These are phyloP conservation scores for Tetrapisispora nanseiensis DNA, from an alignment of 805 yeast species.

Conservation along the genomic window DNA sequence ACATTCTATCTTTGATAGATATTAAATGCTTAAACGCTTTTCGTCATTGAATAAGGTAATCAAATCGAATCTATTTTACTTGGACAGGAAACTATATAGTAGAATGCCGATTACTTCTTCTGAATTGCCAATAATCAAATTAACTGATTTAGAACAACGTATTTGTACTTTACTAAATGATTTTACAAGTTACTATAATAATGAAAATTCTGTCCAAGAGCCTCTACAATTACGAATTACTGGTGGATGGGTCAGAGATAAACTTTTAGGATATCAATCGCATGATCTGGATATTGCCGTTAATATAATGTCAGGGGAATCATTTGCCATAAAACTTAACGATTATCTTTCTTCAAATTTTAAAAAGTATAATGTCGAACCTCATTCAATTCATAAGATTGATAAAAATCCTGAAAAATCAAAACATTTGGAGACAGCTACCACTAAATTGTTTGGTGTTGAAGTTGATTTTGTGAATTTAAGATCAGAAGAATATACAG, in stretches of 20 bases:
- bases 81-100: neutral
- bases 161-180: constrained; percentile 25
- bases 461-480: constrained; percentile 91
- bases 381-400: constrained; percentile 59
- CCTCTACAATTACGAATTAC: constrained; percentile 51
- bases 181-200: constrained; percentile 22
- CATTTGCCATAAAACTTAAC: constrained; percentile 62
- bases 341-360: constrained; percentile 35
- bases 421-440: constrained; percentile 93
- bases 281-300: constrained; percentile 91
- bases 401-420: constrained; percentile 91
- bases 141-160: constrained; percentile 18
- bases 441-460: constrained; percentile 72
- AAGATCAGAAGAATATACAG: constrained; percentile 77
- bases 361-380: constrained; percentile 23
- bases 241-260: constrained; percentile 98
- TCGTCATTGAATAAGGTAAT: neutral
- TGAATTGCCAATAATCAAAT: constrained; percentile 6
- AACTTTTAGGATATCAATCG: constrained; percentile 66
- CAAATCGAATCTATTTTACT: neutral
- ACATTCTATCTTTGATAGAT: neutral
- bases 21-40: neutral
- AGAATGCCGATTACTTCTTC: neutral
- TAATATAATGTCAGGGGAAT: constrained; percentile 74
- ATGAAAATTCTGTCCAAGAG: constrained; percentile 3